Evolutionary conservation across 75 land plant species (phyloP).

Genomic region (Picea glauca): DNA sequence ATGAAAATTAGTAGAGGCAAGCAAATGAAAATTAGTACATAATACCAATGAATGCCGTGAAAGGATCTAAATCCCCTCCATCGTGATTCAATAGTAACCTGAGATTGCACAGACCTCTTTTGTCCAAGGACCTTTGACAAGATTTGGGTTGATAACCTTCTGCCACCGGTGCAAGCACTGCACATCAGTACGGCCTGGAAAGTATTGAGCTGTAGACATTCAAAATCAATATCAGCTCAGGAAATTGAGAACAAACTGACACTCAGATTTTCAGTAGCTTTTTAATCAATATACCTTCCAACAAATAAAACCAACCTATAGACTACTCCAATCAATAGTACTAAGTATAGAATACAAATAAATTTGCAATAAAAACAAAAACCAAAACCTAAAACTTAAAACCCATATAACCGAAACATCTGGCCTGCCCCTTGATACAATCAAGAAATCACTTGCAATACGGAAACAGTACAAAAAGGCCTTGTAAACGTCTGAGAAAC

Average conservation of each 20-base stretch:
- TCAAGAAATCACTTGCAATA: too few relatives aligned
- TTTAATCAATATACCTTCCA: too few relatives aligned
- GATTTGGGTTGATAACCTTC: slow-evolving; percentile 89
- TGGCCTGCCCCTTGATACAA: too few relatives aligned
- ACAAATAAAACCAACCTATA: too few relatives aligned
- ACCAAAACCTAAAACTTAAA: too few relatives aligned
- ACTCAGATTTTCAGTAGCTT: background rate
- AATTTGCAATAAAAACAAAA: too few relatives aligned
- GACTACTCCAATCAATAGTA: too few relatives aligned
- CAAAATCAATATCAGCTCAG: slow-evolving; percentile 2
- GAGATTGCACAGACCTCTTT: slow-evolving; percentile 52
- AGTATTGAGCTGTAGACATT: slow-evolving; percentile 60
- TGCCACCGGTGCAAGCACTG: slow-evolving; percentile 96
- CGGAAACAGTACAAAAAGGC: too few relatives aligned
- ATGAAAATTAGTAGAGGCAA: background rate
- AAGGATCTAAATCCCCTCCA: background rate
- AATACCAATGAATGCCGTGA: background rate
- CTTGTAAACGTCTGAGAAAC: too few relatives aligned
- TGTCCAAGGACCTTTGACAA: slow-evolving; percentile 92
- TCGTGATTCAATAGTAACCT: background rate
- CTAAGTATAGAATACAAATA: too few relatives aligned
- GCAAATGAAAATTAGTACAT: background rate
- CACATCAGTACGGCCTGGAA: slow-evolving; percentile 83
- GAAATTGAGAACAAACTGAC: background rate
- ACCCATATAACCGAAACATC: too few relatives aligned